Evolutionary conservation across 2,329 filamentous ascomycete genomes (phyloP), one percentile per base, ranked within the genome.

Genomic region (Paecilomyces niveus): DNA sequence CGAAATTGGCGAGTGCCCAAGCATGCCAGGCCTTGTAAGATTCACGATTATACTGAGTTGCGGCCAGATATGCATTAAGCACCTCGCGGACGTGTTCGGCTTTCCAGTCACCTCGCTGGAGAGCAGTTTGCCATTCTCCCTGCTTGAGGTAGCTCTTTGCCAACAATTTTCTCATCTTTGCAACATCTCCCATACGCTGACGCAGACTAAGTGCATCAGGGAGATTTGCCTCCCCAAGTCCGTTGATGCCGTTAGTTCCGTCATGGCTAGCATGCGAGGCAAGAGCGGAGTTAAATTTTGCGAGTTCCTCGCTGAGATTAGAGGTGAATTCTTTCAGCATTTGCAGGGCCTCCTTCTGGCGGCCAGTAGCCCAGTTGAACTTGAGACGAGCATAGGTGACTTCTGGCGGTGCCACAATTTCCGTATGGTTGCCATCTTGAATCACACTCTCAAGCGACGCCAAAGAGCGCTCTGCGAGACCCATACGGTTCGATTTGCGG

Each of bases 21-120:
- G 94, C 90, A 75, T 99, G 94, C 94, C 94, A 99, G 7, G 95
- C 94, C 76, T 99, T 99, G 79, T 99, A 99, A 85, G 93, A 99
- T 61, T 88, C 87, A 33, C 91, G 88, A 71, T 99, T 96, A 76
- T 95, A 97, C 59, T 90, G 88, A 1, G 94, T 99, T 1, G 95
- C 95, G 59, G 92, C 88, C 18, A 87, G 87, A 73, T 97, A 99
- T 1, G 94, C 92, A n/a, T 85, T 83, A 24, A 99, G 80, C 59
- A 99, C 92, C 56, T 97, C 93, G 55, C 89, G 85, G 3, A 96
- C 90, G 64, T 90, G 87, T 8, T 90, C 88, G 62, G 90, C 85
- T 63, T 90, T 87, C 95, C 94, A 99, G 64, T 94, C 88, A 56
- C 92, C 89, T 69, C 89, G 88, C 71, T 95, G 89, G 57, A 96